Evolutionary conservation across 805 yeast genomes (phyloP).

Genomic region (Hanseniaspora nectarophila): DNA sequence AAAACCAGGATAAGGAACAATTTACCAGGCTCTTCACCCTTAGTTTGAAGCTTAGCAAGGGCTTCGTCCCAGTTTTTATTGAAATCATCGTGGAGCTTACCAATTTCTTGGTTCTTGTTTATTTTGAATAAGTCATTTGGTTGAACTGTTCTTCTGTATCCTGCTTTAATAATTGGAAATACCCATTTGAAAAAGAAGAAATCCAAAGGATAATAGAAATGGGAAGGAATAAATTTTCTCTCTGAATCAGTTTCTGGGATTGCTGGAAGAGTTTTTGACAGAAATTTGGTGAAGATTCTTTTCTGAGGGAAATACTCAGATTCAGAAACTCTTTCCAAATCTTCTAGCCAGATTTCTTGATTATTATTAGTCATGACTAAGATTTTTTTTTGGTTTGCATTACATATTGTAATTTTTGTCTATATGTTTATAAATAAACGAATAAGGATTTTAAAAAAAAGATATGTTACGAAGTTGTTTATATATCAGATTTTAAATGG

Average conservation of each 20-base stretch:
- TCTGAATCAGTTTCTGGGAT: conserved; percentile 39
- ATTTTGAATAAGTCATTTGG: conserved; percentile 41
- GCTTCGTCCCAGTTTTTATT: conserved; percentile 21
- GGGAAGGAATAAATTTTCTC: conserved; percentile 39
- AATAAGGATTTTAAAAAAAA: no score
- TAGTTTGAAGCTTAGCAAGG: conserved; percentile 21
- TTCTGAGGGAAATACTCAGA: conserved; percentile 32
- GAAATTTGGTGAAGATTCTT: conserved; percentile 40
- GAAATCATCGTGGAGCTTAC: conserved; percentile 29
- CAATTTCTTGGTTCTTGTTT: conserved; percentile 29
- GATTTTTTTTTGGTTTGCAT: background rate
- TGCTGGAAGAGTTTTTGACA: conserved; percentile 40
- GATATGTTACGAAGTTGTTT: no score
- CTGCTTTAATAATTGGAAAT: conserved; percentile 42
- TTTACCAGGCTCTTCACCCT: conserved; percentile 32
- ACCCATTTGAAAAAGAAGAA: conserved; percentile 47
- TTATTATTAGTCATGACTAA: background rate
- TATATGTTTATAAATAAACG: no score
- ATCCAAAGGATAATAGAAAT: background rate
- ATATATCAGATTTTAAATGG: no score
- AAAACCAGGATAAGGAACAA: conserved; percentile 34
- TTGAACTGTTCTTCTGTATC: conserved; percentile 51
- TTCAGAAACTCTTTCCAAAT: conserved; percentile 29
- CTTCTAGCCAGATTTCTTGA: conserved; percentile 15
- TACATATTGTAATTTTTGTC: no score